Evolutionary conservation across 2,329 filamentous ascomycete species (phyloP).

Genomic region (Phoma sp.): DNA sequence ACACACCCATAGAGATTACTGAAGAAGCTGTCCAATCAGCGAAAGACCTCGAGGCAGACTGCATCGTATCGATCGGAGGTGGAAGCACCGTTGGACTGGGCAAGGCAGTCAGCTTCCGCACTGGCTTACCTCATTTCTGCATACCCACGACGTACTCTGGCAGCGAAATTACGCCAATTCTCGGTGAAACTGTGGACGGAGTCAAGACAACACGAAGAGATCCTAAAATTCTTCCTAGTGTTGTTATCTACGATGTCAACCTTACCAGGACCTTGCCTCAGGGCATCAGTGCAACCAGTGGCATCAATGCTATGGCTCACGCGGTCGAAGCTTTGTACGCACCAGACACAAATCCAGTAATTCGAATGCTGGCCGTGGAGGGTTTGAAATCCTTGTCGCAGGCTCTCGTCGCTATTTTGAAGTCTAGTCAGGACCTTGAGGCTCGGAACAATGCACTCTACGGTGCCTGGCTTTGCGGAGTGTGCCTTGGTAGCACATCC

Average conservation of each 20-base stretch:
- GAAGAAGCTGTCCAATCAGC: conserved; percentile 26
- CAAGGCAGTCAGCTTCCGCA: conserved; percentile 46
- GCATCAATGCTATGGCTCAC: conserved; percentile 72
- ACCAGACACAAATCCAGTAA: conserved; percentile 67
- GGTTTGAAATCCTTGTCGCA: not conserved
- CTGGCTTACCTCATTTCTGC: conserved; percentile 43
- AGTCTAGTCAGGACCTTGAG: conserved; percentile 20
- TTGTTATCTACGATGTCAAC: conserved; percentile 71
- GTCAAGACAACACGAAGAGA: conserved; percentile 65
- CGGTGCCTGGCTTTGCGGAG: conserved; percentile 71
- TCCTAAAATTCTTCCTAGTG: conserved; percentile 65
- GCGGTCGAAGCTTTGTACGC: conserved; percentile 69
- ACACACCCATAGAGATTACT: not conserved
- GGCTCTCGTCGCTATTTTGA: not conserved
- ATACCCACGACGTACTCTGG: conserved; percentile 49
- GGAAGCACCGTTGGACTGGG: conserved; percentile 68
- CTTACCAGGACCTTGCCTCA: conserved; percentile 66
- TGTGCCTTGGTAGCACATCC: conserved; percentile 64
- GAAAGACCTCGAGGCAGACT: conserved; percentile 58
- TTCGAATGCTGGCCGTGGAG: conserved; percentile 30
- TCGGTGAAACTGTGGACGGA: conserved; percentile 68
- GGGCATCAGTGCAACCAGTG: conserved; percentile 63
- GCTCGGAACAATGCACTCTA: conserved; percentile 65
- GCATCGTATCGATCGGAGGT: conserved; percentile 67
- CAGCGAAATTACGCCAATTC: conserved; percentile 68